Percentiles rank a stretch among this genome's conserved stretches.
Evolutionary conservation across 2,329 filamentous ascomycete species (phyloP).

Genomic region (Huntiella moniliformis): DNA sequence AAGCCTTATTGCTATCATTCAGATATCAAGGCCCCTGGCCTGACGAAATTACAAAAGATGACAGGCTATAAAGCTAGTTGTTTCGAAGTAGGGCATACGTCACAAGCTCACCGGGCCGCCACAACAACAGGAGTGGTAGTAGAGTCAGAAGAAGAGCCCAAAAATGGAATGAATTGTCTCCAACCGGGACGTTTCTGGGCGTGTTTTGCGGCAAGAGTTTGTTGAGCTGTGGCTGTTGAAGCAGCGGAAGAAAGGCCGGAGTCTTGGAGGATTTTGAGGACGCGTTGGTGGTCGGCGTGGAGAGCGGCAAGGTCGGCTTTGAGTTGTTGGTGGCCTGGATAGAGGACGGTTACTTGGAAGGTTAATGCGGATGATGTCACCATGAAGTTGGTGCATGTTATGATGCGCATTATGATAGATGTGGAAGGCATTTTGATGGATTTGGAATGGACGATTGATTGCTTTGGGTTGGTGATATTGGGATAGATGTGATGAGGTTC

Average conservation of each 20-base stretch:
- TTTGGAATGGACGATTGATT: neutral
- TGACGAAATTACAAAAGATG: too few relatives aligned
- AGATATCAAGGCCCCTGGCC: too few relatives aligned
- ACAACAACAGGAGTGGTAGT: too few relatives aligned
- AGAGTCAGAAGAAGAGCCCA: too few relatives aligned
- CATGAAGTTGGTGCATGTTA: constrained; percentile 46
- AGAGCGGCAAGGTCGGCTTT: constrained; percentile 41
- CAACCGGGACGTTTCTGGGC: too few relatives aligned
- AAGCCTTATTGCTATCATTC: too few relatives aligned
- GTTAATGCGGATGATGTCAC: constrained; percentile 45
- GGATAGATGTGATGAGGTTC: neutral
- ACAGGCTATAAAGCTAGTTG: too few relatives aligned
- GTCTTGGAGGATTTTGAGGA: constrained; percentile 16
- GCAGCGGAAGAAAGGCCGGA: neutral
- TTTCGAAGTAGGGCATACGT: too few relatives aligned
- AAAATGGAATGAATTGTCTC: too few relatives aligned
- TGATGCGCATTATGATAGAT: constrained; percentile 21
- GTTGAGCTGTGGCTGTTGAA: too few relatives aligned
- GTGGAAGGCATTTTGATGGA: constrained; percentile 6
- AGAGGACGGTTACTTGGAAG: constrained; percentile 52
- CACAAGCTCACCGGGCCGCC: too few relatives aligned
- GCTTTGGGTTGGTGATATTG: neutral
- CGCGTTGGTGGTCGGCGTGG: constrained; percentile 35
- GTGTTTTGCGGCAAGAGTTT: too few relatives aligned
- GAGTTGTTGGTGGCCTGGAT: constrained; percentile 51